Evolutionary conservation across 2,329 filamentous ascomycete genomes (phyloP).

Genomic region (Verticillium zaregamsianum): DNA sequence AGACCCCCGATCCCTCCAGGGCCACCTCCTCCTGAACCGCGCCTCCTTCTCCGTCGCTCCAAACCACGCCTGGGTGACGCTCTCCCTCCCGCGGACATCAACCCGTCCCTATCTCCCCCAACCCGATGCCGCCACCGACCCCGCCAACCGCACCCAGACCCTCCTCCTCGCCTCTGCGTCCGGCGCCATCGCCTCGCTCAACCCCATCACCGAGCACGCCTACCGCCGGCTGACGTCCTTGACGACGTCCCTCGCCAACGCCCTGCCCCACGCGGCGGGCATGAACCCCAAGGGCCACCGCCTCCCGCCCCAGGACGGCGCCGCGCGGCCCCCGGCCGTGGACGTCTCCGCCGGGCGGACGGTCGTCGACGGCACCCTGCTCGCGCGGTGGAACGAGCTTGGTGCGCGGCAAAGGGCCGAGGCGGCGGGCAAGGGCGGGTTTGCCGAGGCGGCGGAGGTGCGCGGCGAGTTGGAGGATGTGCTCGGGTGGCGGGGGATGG

Average conservation of each 20-base stretch:
- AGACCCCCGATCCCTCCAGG: conserved; percentile 93
- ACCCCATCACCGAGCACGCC: conserved; percentile 70
- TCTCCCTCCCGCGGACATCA: conserved; percentile 63
- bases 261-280: conserved; percentile 71
- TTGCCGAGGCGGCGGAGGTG: conserved; percentile 59
- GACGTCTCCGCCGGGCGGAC: conserved; percentile 58
- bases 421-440: conserved; percentile 70
- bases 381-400: conserved; percentile 73
- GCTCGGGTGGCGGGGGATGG: conserved; percentile 60
- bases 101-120: conserved; percentile 34
- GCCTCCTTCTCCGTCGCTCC: conserved; percentile 83
- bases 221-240: conserved; percentile 84
- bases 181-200: conserved; percentile 72
- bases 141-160: conserved; percentile 29
- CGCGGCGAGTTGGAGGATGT: conserved; percentile 64
- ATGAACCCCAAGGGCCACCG: conserved; percentile 82
- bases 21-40: conserved; percentile 79
- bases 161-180: conserved; percentile 71
- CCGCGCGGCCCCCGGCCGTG: conserved; percentile 45
- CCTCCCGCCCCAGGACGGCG: conserved; percentile 40
- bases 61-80: conserved; percentile 70
- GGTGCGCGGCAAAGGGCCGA: conserved; percentile 67
- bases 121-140: conserved; percentile 25
- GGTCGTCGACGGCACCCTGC: conserved; percentile 73
- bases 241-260: conserved; percentile 72